Evolutionary conservation across 1,139 yeast species (phyloP).

Genomic region (Nadsonia starkeyi-henricii): DNA sequence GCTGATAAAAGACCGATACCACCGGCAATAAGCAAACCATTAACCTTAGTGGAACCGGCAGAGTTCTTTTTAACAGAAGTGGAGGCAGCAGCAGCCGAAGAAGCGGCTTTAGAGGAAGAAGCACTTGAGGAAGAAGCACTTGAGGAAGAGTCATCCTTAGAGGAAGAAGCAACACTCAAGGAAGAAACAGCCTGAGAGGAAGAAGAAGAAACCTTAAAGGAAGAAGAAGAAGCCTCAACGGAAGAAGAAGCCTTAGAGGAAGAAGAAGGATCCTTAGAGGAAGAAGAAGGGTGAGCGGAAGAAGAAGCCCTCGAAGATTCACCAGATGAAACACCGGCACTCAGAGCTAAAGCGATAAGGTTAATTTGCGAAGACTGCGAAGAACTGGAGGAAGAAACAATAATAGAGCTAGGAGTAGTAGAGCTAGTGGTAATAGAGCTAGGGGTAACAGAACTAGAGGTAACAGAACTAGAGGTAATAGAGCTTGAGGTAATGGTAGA

Average conservation of each 20-base stretch:
- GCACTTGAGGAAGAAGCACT: background rate
- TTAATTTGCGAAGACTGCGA: slow-evolving; percentile 2
- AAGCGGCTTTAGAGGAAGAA: background rate
- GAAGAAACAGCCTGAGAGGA: no score
- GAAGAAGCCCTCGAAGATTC: no score
- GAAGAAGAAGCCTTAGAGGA: no score
- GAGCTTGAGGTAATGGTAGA: background rate
- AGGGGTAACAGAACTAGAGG: background rate
- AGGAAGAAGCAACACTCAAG: background rate
- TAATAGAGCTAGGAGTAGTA: no score
- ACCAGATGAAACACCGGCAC: background rate
- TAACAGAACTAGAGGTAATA: background rate
- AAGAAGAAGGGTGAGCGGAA: no score
- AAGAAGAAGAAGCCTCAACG: no score
- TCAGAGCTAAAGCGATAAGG: background rate
- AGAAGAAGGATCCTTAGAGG: no score
- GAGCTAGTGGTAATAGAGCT: background rate
- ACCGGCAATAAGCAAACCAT: background rate
- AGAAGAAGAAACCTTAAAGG: no score
- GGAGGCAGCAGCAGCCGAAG: background rate
- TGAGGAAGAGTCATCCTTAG: background rate
- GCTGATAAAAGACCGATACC: background rate
- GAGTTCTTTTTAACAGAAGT: background rate
- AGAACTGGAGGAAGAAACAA: no score
- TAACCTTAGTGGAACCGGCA: background rate